Evolutionary conservation across 768 basidiomycete genomes (phyloP).

Genomic region (Boletus sp.): DNA sequence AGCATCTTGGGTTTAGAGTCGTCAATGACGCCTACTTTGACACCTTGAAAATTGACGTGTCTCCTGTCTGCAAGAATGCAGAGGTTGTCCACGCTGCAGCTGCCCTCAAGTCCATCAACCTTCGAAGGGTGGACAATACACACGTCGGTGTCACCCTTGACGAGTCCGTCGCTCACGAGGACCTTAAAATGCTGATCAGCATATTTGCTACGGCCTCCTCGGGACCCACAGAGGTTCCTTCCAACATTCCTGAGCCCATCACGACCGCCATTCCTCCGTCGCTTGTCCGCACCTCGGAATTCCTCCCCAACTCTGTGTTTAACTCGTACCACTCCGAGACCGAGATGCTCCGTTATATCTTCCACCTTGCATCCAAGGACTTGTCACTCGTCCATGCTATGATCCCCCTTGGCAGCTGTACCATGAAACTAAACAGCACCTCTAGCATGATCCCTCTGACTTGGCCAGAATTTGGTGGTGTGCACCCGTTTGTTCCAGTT

Average conservation of each 20-base stretch:
- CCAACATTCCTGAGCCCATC: constrained; percentile 46
- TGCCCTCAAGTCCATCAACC: constrained; percentile 68
- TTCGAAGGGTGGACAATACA: constrained; percentile 71
- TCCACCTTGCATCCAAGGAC: constrained; percentile 92
- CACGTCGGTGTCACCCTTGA: constrained; percentile 90
- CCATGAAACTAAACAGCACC: constrained; percentile 98
- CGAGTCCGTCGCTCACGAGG: constrained; percentile 77
- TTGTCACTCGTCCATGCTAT: constrained; percentile 93
- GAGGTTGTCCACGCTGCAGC: constrained; percentile 70
- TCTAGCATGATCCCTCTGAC: constrained; percentile 97
- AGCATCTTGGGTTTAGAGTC: constrained; percentile 71
- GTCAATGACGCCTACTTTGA: constrained; percentile 84
- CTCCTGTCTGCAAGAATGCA: constrained; percentile 52
- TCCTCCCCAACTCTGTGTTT: constrained; percentile 87
- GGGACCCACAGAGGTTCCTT: constrained; percentile 42
- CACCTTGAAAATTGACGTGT: constrained; percentile 79
- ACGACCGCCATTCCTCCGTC: constrained; percentile 47
- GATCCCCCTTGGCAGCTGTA: constrained; percentile 95
- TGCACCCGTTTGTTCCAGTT: constrained; percentile 91
- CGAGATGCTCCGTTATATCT: constrained; percentile 96
- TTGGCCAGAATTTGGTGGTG: constrained; percentile 85
- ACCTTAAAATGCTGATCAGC: constrained; percentile 75
- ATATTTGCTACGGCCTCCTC: constrained; percentile 74
- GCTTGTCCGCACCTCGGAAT: constrained; percentile 62
- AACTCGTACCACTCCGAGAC: constrained; percentile 98